Conservation (phyloP, 768 basidiomycete species). For the Rhizopogon vulgaris region DNA sequence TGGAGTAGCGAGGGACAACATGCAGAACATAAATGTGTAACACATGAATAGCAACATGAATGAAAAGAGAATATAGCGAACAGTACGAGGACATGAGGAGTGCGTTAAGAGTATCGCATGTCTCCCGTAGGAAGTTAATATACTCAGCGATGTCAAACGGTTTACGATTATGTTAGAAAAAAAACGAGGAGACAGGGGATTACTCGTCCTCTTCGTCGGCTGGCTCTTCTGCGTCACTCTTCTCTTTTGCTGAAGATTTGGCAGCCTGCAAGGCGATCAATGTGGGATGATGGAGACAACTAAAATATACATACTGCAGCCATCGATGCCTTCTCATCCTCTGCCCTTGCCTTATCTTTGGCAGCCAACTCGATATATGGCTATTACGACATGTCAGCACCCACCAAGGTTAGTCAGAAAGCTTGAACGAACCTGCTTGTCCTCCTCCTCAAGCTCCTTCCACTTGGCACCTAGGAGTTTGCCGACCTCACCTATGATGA, state of each 20-base stretch:
- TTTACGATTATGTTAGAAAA: slow-evolving; percentile 14
- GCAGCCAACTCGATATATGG: slow-evolving; percentile 86
- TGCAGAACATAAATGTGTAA: slow-evolving; percentile 13
- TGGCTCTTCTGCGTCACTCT: slow-evolving; percentile 29
- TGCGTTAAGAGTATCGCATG: slow-evolving; percentile 16
- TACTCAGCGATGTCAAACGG: slow-evolving; percentile 11
- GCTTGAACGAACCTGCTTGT: slow-evolving; percentile 71
- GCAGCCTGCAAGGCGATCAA: slow-evolving; percentile 10
- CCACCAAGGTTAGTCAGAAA: neutral
- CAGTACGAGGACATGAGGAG: slow-evolving; percentile 9
- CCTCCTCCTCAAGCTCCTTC: slow-evolving; percentile 89
- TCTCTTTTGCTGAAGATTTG: slow-evolving; percentile 29
- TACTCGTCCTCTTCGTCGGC: slow-evolving; percentile 39
- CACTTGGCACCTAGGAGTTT: slow-evolving; percentile 94
- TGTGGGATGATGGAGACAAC: neutral
- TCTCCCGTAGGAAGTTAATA: slow-evolving; percentile 19
- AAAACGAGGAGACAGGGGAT: slow-evolving; percentile 8
- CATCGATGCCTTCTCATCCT: slow-evolving; percentile 61
- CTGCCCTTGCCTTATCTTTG: slow-evolving; percentile 82
- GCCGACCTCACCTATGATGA: slow-evolving; percentile 73
- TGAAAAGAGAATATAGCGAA: slow-evolving; percentile 4
- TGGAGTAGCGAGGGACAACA: slow-evolving; percentile 22
- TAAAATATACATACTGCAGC: slow-evolving; percentile 27
- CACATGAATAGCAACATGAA: slow-evolving; percentile 21
- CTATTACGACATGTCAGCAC: slow-evolving; percentile 33